Evolutionary conservation across 768 basidiomycete genomes (phyloP), one percentile per base, ranked within the genome.

Genomic region (Suillus occidentalis): DNA sequence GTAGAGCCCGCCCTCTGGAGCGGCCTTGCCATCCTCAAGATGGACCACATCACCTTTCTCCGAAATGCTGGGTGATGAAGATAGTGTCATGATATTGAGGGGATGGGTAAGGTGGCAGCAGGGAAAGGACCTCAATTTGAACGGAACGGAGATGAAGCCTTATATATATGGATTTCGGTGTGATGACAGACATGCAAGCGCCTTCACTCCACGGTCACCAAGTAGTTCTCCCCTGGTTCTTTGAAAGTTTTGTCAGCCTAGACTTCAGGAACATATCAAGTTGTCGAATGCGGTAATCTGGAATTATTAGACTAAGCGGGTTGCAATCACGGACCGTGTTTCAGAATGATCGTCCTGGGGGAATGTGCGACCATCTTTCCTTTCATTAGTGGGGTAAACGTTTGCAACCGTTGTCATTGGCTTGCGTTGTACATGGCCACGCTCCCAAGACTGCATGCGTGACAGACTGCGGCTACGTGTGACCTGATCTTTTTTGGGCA

Each of bases 1-100:
- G 67, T 75, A 81, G 59, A 76, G 61, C 45, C 36, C 31, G 25
- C 28, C 8, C 7, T 47, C 60, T 22, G 13, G 22, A 25, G 52
- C 25, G 45, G 20, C 8, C 13, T 43, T 39, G n/a, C 53, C 66
- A 12, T 63, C 63, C 22, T 69, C 68, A 25, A 50, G 18, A 22
- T 62, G 68, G 5, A 31, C 13, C 16, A 47, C 59, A 57, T 60
- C 34, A 37, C 34, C 66, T 64, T 69, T 67, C n/a, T 62, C 58
- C 9, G 62, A 65, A 18, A 65, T 37, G 43, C 62, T 65, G 13
- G 45, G 63, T 12, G 39, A 20, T 10, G 58, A 52, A 8, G 39
- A 31, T 31, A 31, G 31, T 4, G 31, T 31, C 31, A 31, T 31
- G 2, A 31, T 31, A 28, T 28, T 3, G 4, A 31, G 31, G 0